Base-by-base conservation (phyloP, 192 early-diverging fungal genomes). In the Podila verticillata region DNA sequence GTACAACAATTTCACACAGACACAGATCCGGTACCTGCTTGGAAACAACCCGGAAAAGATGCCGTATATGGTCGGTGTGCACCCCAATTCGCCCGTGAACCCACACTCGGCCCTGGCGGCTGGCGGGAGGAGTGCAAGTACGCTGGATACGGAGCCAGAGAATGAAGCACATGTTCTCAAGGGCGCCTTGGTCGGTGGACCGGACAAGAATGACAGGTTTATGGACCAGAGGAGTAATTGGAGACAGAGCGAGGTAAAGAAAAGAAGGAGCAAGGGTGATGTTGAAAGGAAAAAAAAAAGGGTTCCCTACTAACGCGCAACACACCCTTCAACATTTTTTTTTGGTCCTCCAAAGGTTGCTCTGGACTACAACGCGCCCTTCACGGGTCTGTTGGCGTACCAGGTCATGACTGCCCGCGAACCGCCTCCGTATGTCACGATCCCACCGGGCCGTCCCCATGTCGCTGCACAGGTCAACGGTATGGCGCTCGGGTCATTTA, bases 171-270 rank as follows among this genome's bases (percentile, higher is more conserved):
- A 89, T 57, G 30, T 84, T 3, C 67, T 89, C 13, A 81, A 84
- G 34, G 88, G 88, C 13, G 84, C 84, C 13, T 35, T 89, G 28
- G 88, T 89, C 9, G 87, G 87, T 32, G 88, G 88, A 57, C 88
- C 88, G 0, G 72, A 71, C 34, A 75, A 87, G 54, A 59, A 75
- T 22, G 88, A 89, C 47, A 58, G 57, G 4, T 89, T 84, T 58
- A 57, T 61, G 26, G 88, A 89, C 49, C 65, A 81, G 7, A 66
- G 88, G 24, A 47, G 61, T 19, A 72, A 89, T 51, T 89, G 74
- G 68, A 47, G 63, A 6, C 77, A 87, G 63, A 77, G 81, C n/a
- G 88, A 89, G 63, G 88, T 85, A 61, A 10, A 30, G 5, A 24
- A 24, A 15, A 22, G 20, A 56, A 6, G 5, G 6, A 22, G 54